A percentile compares a stretch with the other conserved stretches of the same genome.
These are phyloP conservation scores for Termitomyces sp. DNA, from an alignment of 768 basidiomycete genomes.

Conservation along the genomic window DNA sequence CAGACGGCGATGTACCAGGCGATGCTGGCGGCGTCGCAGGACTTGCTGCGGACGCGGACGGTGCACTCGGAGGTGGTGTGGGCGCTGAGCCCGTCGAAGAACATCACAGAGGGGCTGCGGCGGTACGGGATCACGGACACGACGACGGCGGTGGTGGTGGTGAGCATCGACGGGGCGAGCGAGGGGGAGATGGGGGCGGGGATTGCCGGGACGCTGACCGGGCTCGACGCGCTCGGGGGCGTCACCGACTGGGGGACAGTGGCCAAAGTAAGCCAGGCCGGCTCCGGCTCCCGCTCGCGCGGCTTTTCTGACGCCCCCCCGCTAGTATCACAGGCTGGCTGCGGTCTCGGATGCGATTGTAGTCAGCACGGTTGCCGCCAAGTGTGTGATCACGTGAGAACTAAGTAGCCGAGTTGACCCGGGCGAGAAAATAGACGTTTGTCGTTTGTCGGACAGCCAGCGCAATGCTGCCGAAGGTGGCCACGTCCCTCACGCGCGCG, in stretches of 20 bases:
- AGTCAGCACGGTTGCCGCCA: slow-evolving; percentile 76
- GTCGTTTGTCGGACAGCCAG: no score
- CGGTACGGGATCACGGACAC: slow-evolving; percentile 77
- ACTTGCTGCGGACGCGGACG: slow-evolving; percentile 70
- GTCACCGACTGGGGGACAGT: slow-evolving; percentile 70
- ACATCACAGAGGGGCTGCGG: slow-evolving; percentile 84
- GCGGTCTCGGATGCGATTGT: slow-evolving; percentile 60
- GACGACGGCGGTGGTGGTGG: slow-evolving; percentile 62
- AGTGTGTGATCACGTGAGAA: slow-evolving; percentile 47
- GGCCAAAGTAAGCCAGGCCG: slow-evolving; percentile 50
- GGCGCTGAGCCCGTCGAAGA: slow-evolving; percentile 80
- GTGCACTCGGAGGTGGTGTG: slow-evolving; percentile 92
- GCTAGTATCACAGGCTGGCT: slow-evolving; percentile 65
- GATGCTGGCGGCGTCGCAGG: slow-evolving; percentile 58
- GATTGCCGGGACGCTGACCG: slow-evolving; percentile 51
- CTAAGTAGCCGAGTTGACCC: slow-evolving; percentile 4
- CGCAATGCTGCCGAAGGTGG: slow-evolving; percentile 88
- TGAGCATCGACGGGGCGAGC: slow-evolving; percentile 48
- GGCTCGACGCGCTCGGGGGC: slow-evolving; percentile 35
- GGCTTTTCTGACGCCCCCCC: not conserved
- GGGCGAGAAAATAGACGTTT: slow-evolving; percentile 9
- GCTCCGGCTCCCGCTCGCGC: no score
- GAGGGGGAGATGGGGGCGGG: slow-evolving; percentile 48
- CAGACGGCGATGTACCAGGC: slow-evolving; percentile 83
- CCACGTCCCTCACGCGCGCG: slow-evolving; percentile 72